Evolutionary conservation across 208 protist species (phyloP).

Genomic region (Leishmania martiniquensis): DNA sequence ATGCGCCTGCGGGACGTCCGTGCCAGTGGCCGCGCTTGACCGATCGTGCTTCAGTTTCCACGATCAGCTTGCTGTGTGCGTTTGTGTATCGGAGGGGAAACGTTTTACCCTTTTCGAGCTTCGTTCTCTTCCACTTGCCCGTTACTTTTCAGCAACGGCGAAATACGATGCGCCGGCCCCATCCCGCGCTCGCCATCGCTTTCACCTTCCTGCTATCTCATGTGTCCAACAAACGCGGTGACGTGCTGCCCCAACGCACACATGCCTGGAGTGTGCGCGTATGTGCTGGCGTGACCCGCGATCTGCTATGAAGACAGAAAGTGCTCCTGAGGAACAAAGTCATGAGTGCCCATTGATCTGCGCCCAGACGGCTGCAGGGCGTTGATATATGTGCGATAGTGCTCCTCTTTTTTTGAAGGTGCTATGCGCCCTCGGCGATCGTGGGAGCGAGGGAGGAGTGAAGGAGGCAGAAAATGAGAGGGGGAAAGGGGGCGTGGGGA

Average conservation of each 20-base stretch:
- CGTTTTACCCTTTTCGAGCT: too few species aligned
- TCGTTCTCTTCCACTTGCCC: too few species aligned
- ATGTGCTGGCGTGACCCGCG: neutral
- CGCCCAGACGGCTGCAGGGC: neutral
- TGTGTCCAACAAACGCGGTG: neutral
- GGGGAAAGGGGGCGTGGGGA: too few species aligned
- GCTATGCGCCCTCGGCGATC: neutral
- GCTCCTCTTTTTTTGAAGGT: neutral
- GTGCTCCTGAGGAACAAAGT: neutral
- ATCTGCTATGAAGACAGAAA: conserved; percentile 1
- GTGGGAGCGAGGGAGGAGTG: neutral
- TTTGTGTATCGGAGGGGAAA: too few species aligned
- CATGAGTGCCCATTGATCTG: neutral
- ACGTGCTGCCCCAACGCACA: too few species aligned
- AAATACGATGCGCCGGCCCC: too few species aligned
- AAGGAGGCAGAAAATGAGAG: too few species aligned
- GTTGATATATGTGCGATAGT: neutral
- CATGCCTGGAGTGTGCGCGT: neutral
- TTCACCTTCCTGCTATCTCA: neutral
- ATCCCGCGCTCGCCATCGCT: too few species aligned
- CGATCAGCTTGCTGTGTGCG: too few species aligned
- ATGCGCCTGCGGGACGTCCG: neutral
- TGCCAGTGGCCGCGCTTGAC: too few species aligned
- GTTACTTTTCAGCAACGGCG: too few species aligned
- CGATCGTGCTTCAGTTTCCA: neutral